Evolutionary conservation across 108 stramenopile genomes (phyloP).

Genomic region (Nitzschia sp.): DNA sequence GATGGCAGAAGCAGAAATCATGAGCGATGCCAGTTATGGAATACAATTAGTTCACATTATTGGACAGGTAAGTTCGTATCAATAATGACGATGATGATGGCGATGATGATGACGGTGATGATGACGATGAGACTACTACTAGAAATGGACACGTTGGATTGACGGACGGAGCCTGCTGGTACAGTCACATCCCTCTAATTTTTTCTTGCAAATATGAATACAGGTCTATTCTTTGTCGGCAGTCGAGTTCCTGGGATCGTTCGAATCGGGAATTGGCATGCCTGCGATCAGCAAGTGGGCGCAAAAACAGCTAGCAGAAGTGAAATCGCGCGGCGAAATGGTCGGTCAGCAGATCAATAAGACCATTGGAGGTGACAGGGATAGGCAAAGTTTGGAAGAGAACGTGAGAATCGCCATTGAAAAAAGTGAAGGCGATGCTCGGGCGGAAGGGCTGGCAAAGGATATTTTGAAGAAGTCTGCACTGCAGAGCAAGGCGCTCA

Average conservation of each 20-base stretch:
- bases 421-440: conserved; percentile 34
- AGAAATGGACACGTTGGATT: not conserved
- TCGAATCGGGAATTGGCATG: conserved; percentile 68
- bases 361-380: conserved; percentile 42
- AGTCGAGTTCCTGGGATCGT: conserved; percentile 57
- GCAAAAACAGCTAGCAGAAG: conserved; percentile 44
- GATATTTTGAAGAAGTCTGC: conserved; percentile 34
- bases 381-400: conserved; percentile 42
- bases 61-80: conserved; percentile 43
- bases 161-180: not conserved
- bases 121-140: not conserved
- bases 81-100: no score
- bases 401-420: conserved; percentile 60
- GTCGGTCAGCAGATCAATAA: conserved; percentile 36
- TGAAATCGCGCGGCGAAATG: conserved; percentile 25
- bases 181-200: not conserved
- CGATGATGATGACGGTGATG: no score
- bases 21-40: conserved; percentile 71
- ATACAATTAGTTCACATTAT: conserved; percentile 58
- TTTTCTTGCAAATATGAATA: not conserved
- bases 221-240: conserved; percentile 64
- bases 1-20: conserved; percentile 49
- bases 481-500: conserved; percentile 29
- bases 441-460: conserved; percentile 47
- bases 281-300: conserved; percentile 72